These are phyloP conservation scores for Borovskyia barvae DNA, from an alignment of 208 protist species.

Conservation along the genomic window DNA sequence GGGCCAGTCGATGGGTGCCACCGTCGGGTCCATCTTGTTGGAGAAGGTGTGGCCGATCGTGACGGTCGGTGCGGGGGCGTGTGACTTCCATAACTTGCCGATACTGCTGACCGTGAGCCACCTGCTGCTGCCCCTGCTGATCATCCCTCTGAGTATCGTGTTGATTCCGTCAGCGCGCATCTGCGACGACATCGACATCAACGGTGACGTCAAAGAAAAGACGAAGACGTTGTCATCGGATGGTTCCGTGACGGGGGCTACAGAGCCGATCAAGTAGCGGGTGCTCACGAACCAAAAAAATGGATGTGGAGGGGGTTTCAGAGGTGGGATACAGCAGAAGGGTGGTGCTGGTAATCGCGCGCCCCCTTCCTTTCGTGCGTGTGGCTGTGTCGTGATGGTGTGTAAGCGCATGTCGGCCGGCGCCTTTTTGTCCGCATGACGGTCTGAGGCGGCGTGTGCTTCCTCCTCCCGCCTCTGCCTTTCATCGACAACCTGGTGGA, in stretches of 20 bases:
- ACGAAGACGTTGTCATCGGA: conserved; percentile 2
- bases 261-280: background rate
- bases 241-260: background rate
- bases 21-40: conserved; percentile 49
- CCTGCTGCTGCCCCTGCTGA: conserved; percentile 42
- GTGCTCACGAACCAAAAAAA: background rate
- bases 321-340: too few relatives aligned
- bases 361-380: too few relatives aligned
- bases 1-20: conserved; percentile 30
- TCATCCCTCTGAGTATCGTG: conserved; percentile 51
- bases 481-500: too few relatives aligned
- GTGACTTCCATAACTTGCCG: conserved; percentile 60
- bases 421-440: too few relatives aligned
- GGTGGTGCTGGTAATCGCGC: too few relatives aligned
- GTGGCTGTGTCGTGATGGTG: too few relatives aligned
- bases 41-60: conserved; percentile 44
- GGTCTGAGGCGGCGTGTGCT: too few relatives aligned
- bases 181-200: conserved; percentile 43
- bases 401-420: too few relatives aligned
- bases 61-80: conserved; percentile 18
- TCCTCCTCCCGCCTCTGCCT: too few relatives aligned
- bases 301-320: background rate
- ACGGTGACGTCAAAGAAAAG: conserved; percentile 29
- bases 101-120: conserved; percentile 54
- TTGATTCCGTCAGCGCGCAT: conserved; percentile 56